phyloP scores from a whole-genome alignment of 768 basidiomycete genomes.

The Podaxis sp. region DNA sequence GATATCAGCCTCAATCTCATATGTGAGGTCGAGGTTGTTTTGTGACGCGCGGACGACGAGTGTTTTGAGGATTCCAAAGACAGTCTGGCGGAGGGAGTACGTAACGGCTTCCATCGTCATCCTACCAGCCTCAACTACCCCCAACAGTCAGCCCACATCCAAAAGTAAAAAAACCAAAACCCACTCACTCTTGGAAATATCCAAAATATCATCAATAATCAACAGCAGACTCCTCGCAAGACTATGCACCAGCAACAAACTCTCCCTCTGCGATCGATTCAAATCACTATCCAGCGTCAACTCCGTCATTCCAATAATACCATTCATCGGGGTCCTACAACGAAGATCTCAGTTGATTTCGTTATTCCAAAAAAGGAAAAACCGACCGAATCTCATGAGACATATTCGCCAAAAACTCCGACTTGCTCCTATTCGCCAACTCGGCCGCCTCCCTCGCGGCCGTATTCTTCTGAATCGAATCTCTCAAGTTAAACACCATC shows the following conservation, averaged over 20 bases:
- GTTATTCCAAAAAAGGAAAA: not conserved
- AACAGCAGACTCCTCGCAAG: conserved; percentile 89
- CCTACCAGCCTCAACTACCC: conserved; percentile 91
- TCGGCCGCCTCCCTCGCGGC: conserved; percentile 97
- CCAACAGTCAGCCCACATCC: conserved; percentile 14
- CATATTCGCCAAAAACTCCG: conserved; percentile 99
- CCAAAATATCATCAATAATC: conserved; percentile 99
- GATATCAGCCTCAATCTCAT: conserved; percentile 93
- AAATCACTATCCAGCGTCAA: conserved; percentile 95
- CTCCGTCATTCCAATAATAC: conserved; percentile 99
- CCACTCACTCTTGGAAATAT: conserved; percentile 96
- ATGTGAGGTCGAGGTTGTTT: conserved; percentile 93
- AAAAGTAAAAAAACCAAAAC: not conserved
- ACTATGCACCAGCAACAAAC: conserved; percentile 91
- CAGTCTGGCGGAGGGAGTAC: conserved; percentile 94
- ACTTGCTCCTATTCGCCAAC: conserved; percentile 95
- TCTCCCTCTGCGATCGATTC: conserved; percentile 92
- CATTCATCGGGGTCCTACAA: conserved; percentile 97
- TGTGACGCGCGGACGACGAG: conserved; percentile 97
- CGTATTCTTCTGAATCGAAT: conserved; percentile 98
- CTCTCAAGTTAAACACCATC: conserved; percentile 97
- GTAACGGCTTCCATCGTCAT: conserved; percentile 99
- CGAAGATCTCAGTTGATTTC: not conserved
- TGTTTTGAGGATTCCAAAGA: conserved; percentile 97
- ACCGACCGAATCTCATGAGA: conserved; percentile 79